Conservation (phyloP, 148 eudicot species). For the Simmondsia chinensis region DNA sequence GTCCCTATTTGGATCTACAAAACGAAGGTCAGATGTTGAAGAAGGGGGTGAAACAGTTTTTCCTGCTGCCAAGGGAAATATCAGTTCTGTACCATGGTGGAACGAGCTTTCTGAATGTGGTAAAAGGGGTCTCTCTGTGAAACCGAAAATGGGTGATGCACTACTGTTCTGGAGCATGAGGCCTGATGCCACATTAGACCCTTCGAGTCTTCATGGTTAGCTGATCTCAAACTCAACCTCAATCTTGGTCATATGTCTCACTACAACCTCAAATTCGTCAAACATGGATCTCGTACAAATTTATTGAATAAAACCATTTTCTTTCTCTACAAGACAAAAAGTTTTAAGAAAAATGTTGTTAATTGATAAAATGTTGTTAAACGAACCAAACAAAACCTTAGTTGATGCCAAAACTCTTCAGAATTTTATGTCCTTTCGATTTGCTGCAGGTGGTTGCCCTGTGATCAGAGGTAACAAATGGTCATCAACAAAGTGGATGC, state of each 20-base stretch:
- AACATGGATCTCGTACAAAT: no score
- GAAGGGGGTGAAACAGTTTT: slow-evolving; percentile 77
- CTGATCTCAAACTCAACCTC: neutral
- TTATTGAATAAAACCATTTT: no score
- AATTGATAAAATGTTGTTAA: neutral
- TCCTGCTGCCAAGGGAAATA: slow-evolving; percentile 52
- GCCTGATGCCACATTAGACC: slow-evolving; percentile 64
- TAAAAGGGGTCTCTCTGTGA: slow-evolving; percentile 57
- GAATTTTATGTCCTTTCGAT: slow-evolving; percentile 5
- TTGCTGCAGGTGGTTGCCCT: slow-evolving; percentile 56
- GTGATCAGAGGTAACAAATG: slow-evolving; percentile 70
- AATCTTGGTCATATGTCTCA: no score
- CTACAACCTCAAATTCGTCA: no score
- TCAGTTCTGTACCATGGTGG: slow-evolving; percentile 53
- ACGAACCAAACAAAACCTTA: neutral
- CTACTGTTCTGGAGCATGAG: slow-evolving; percentile 76
- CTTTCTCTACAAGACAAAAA: no score
- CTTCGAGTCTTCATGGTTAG: slow-evolving; percentile 67
- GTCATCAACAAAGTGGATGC: slow-evolving; percentile 75
- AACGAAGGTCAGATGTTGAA: slow-evolving; percentile 72
- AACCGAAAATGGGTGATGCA: slow-evolving; percentile 69
- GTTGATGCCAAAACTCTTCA: neutral
- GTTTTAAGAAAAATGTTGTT: no score
- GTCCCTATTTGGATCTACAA: neutral
- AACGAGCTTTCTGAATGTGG: slow-evolving; percentile 58